Percentiles rank a stretch among this genome's conserved stretches.
Evolutionary conservation across 257 asterid genomes (phyloP).

Genomic region (Nicotiana obtusifolia): DNA sequence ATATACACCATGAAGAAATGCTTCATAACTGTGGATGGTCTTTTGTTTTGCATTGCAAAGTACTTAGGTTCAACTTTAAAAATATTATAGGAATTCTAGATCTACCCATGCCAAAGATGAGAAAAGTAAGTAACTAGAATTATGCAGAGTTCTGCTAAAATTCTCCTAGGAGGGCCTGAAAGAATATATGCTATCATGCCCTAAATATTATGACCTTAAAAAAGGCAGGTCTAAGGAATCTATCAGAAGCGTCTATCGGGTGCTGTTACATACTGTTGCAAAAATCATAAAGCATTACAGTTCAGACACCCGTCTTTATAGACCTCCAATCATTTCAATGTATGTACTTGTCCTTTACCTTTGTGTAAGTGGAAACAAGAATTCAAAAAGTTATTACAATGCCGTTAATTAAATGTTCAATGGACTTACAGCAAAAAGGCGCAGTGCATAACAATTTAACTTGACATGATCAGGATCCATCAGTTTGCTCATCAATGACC

Average conservation of each 20-base stretch:
- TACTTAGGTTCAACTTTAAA: neutral
- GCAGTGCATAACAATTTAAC: constrained; percentile 42
- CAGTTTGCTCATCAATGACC: constrained; percentile 28
- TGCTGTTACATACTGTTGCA: neutral
- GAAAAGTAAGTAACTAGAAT: neutral
- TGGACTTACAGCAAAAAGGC: constrained; percentile 49
- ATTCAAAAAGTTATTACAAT: neutral
- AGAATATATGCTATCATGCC: neutral
- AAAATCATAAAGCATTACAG: neutral
- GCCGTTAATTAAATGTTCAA: neutral
- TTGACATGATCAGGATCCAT: constrained; percentile 44
- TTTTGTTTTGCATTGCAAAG: neutral
- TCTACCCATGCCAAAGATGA: neutral
- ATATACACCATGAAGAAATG: neutral
- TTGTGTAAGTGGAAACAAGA: neutral
- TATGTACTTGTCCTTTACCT: neutral
- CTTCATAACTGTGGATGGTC: neutral
- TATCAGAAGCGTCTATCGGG: neutral
- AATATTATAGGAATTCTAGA: neutral
- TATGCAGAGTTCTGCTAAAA: neutral
- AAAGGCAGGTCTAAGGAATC: neutral
- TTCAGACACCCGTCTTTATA: neutral
- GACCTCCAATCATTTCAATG: neutral
- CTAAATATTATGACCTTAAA: neutral
- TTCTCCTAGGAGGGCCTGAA: neutral